Evolutionary conservation across 2,329 filamentous ascomycete genomes (phyloP), one percentile per base, ranked within the genome.

Genomic region (Hortaea sp.): DNA sequence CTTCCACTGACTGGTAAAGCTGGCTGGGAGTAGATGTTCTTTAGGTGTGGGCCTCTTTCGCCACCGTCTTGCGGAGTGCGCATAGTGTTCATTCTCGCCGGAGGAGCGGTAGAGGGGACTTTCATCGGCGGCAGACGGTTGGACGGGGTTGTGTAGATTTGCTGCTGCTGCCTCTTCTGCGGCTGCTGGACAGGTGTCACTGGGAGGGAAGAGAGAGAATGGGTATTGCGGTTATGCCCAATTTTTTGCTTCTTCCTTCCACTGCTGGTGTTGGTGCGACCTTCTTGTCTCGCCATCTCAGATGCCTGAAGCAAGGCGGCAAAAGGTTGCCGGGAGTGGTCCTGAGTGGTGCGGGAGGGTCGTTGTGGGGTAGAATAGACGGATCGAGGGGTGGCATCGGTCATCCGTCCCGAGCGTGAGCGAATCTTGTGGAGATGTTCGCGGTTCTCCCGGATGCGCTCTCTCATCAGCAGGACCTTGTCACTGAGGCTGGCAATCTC

Each of bases 381-480:
- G 3, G 59, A 70, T 73, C 38, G 73, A 74, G 51, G 66, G 66
- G 82, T 67, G 48, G 79, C 73, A 48, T 77, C 70, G 43, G 42
- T 11, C 7, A 30, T 5, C 6, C 11, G 4, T 9, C 6, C 31
- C 4, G 13, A 11, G 5, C 37, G 41, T 9, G 84, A 83, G 1
- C 86, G 85, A 56, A 85, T 84, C 58, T 85, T 82, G 42, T 94
- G 77, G 60, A 94, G 81, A 60, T 94, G 88, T 61, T 94, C 85
- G 51, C 90, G 76, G 61, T 95, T 95, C 63, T 94, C 87, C 38
- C 85, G 80, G 53, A 97, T 94, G 13, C 90, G 82, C 51, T 82
- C 85, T 48, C 89, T 78, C 43, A 95, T 73, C 63, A 86, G 76
- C 35, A 81, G 74, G 46, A 88, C 85, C 60, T 92, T 84, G 57